Percentiles rank a stretch among this genome's conserved stretches.
These are phyloP conservation scores for Rhizopogon roseolus DNA, from an alignment of 768 basidiomycete genomes.

Conservation along the genomic window DNA sequence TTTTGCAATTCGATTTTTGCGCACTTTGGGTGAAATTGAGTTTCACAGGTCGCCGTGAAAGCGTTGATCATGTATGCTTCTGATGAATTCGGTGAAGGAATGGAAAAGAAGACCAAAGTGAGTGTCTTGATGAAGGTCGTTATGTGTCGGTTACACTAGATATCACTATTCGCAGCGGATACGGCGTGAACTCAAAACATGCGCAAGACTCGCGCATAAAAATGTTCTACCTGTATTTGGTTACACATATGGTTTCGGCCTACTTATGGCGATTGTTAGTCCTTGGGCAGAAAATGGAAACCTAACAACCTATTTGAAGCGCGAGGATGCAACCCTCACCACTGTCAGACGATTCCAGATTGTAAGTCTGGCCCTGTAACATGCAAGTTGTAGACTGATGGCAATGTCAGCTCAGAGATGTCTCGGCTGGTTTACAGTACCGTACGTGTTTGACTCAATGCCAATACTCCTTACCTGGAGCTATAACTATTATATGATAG, in stretches of 20 bases:
- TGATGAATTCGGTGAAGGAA: no score
- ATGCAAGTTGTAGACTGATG: background rate
- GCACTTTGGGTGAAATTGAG: no score
- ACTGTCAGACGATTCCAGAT: constrained; percentile 9
- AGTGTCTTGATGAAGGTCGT: no score
- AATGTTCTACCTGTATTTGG: constrained; percentile 18
- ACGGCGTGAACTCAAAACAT: constrained; percentile 15
- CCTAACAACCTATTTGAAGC: constrained; percentile 11
- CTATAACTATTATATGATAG: background rate
- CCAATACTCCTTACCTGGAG: background rate
- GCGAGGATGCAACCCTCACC: background rate
- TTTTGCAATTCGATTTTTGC: no score
- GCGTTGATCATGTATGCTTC: background rate
- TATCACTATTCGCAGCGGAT: constrained; percentile 9
- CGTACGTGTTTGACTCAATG: background rate
- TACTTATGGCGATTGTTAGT: constrained; percentile 14
- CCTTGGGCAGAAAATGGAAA: constrained; percentile 15
- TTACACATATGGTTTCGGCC: constrained; percentile 14
- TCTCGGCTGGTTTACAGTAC: background rate
- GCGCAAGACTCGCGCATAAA: constrained; percentile 12
- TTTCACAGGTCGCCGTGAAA: background rate
- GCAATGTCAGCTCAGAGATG: background rate
- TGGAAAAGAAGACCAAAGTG: background rate
- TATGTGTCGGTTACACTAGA: no score
- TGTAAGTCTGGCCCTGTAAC: constrained; percentile 3